Evolutionary conservation across 2,329 filamentous ascomycete genomes (phyloP).

Genomic region (Rhinocladiella mackenziei): DNA sequence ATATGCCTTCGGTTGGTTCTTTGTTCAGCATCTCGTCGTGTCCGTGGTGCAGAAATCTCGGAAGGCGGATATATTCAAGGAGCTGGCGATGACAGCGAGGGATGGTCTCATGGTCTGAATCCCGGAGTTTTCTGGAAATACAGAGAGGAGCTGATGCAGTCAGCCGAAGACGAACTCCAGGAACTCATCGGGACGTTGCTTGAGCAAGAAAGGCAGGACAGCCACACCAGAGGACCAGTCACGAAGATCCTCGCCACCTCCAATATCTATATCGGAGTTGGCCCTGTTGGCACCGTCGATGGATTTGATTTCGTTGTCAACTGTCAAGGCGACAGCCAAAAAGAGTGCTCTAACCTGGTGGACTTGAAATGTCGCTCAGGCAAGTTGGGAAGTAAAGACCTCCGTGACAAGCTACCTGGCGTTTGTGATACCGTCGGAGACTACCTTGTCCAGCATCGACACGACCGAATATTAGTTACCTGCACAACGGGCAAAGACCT

Average conservation of each 20-base stretch:
- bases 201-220: conserved; percentile 28
- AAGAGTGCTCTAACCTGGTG: conserved; percentile 38
- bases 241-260: conserved; percentile 38
- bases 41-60: conserved; percentile 63
- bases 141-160: conserved; percentile 54
- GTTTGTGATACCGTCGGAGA: conserved; percentile 56
- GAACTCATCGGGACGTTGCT: conserved; percentile 47
- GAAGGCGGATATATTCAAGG: conserved; percentile 85
- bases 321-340: conserved; percentile 36
- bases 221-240: conserved; percentile 25
- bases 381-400: conserved; percentile 76
- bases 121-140: conserved; percentile 76
- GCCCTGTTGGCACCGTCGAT: conserved; percentile 33
- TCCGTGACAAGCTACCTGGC: conserved; percentile 64
- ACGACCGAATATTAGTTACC: conserved; percentile 52
- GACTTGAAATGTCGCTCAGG: conserved; percentile 64
- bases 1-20: conserved; percentile 64
- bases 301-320: conserved; percentile 45
- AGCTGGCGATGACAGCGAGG: conserved; percentile 90
- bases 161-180: conserved; percentile 62
- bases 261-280: conserved; percentile 36
- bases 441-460: conserved; percentile 32
- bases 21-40: conserved; percentile 75
- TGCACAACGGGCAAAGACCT: conserved; percentile 78
- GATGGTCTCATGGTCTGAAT: conserved; percentile 80